Evolutionary conservation across 192 early-diverging fungal genomes (phyloP).

Genomic region (Backusella macrospora): DNA sequence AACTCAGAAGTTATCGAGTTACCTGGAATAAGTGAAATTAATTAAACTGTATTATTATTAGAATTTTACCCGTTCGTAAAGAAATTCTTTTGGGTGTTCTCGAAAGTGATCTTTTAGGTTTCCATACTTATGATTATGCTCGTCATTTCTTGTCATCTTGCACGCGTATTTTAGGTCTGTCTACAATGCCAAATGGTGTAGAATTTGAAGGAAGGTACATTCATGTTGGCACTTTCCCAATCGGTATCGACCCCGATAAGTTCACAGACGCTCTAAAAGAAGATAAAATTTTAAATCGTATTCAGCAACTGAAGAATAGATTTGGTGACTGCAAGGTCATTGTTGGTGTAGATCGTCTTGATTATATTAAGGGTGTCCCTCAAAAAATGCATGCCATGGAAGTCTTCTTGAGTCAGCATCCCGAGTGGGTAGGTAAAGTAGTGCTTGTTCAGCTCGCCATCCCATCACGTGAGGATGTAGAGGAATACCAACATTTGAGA

Average conservation of each 20-base stretch:
- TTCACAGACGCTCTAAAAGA: constrained; percentile 85
- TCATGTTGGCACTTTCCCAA: constrained; percentile 98
- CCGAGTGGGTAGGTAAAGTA: constrained; percentile 91
- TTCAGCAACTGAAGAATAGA: constrained; percentile 76
- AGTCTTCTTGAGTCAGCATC: constrained; percentile 84
- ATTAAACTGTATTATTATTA: constrained; percentile 26
- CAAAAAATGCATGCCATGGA: constrained; percentile 98
- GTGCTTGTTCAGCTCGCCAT: constrained; percentile 98
- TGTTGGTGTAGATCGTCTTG: constrained; percentile 96
- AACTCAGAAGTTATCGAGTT: background rate
- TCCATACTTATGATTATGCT: constrained; percentile 99
- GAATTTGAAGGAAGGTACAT: constrained; percentile 93
- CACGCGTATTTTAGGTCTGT: constrained; percentile 93
- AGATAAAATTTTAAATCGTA: constrained; percentile 68
- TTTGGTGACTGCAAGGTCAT: constrained; percentile 90
- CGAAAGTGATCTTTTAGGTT: constrained; percentile 91
- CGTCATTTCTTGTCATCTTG: constrained; percentile 97
- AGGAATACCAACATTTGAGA: constrained; percentile 96
- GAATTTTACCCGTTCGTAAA: constrained; percentile 91
- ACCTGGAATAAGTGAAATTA: background rate
- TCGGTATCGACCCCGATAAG: constrained; percentile 97
- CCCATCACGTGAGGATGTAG: constrained; percentile 96
- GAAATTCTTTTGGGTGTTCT: constrained; percentile 94
- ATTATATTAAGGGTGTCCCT: constrained; percentile 99
- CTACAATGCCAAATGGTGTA: constrained; percentile 91